Evolutionary conservation across 176 grass and related monocot species (phyloP), one percentile per base, ranked within the genome.

Genomic region (Saccharum officinarum): DNA sequence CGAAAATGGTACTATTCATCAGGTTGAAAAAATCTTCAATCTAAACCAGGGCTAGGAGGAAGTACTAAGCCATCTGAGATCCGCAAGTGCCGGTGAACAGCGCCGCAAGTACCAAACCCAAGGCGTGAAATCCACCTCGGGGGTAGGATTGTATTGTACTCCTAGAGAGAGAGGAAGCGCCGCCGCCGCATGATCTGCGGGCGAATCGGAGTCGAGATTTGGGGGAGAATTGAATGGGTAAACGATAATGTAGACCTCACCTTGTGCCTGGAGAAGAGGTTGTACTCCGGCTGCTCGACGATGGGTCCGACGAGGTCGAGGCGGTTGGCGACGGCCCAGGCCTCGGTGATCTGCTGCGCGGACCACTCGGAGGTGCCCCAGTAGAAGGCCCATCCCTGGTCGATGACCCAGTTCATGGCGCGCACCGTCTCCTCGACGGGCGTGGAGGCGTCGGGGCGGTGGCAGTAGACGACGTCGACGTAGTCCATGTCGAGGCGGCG

Each of bases 271-370:
- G 97, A 94, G 86, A 99, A 95, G 73, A 96, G 97, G 80, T 99
- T 99, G 92, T 96, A 99, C 82, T 99, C 97, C 0, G 97, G 97
- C 88, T 99, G 97, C 82, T 99, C 97, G 83, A 89, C 97, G 89
- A 96, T 80, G 52, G 97, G 97, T 26, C 97, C 97, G 10, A 96
- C 90, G 61, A 99, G 91, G 54, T 99, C 97, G 9, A 99, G 97
- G 7, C 93, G 80, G 37, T 86, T 82, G 34, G 97, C 97, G 52
- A 96, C 88, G 0, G 15, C 88, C 92, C 97, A 99, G 0, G 97
- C 97, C 82, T 99, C 97, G 4, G 97, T 99, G 76, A 99, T 99
- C 87, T 99, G 97, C 86, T 96, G 97, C 25, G 90, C 90, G 34
- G 92, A 92, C 97, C 93, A 99, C 92, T 99, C 97, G 8, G 84